phyloP scores from a whole-genome alignment of 2,329 filamentous ascomycete genomes.

The Raffaelea ambrosiae region DNA sequence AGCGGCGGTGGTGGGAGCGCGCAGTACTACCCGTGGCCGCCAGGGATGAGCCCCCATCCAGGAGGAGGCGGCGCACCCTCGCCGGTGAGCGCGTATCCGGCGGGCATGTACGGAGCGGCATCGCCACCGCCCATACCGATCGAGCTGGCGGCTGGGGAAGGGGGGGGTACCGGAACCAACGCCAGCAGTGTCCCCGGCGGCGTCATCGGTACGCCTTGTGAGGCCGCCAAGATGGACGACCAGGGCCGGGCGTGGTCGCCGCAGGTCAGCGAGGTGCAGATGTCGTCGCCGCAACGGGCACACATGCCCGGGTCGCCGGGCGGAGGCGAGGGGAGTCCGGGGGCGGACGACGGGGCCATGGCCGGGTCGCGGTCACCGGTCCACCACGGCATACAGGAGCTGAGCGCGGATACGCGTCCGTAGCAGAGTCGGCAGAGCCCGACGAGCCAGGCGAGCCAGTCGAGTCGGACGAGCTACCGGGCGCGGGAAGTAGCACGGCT shows the following conservation, averaged over 20 bases:
- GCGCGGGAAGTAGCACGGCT: too few species aligned
- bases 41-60: too few species aligned
- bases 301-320: neutral
- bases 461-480: neutral
- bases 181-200: slow-evolving; percentile 1
- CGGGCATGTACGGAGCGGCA: neutral
- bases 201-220: slow-evolving; percentile 3
- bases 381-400: slow-evolving; percentile 5
- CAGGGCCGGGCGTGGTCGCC: slow-evolving; percentile 24
- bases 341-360: neutral
- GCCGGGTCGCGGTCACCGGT: too few species aligned
- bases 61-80: too few species aligned
- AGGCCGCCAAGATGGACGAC: slow-evolving; percentile 19
- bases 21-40: too few species aligned
- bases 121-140: neutral
- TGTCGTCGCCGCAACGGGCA: slow-evolving; percentile 8
- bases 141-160: slow-evolving; percentile 3
- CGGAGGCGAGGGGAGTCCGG: neutral
- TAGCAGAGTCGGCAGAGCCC: neutral
- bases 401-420: slow-evolving; percentile 1
- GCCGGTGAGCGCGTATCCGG: too few species aligned
- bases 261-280: slow-evolving; percentile 23
- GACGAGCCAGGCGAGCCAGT: slow-evolving; percentile 5
- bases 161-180: slow-evolving; percentile 1
- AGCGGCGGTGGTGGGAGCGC: too few species aligned